A percentile compares a stretch with the other conserved stretches of the same genome.
phyloP scores from a whole-genome alignment of 805 yeast species.

The Brettanomyces anomalus region DNA sequence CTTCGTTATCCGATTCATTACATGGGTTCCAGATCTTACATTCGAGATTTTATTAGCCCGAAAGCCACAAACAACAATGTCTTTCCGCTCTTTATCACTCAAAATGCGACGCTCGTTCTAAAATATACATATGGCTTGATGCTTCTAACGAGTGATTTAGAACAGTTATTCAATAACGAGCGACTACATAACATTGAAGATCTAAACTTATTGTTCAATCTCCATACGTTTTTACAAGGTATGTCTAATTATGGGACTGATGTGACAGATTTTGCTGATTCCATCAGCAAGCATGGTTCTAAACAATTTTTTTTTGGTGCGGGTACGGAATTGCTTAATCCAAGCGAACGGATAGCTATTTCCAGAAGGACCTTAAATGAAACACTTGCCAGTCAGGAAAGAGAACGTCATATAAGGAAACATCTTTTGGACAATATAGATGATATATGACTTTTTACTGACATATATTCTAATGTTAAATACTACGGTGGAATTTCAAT shows the following conservation, averaged over 20 bases:
- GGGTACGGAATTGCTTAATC: no score
- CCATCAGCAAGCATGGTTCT: no score
- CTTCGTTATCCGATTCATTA: slow-evolving; percentile 41
- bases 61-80: slow-evolving; percentile 24
- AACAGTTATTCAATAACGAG: slow-evolving; percentile 30
- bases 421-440: slow-evolving; percentile 8
- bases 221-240: slow-evolving; percentile 26
- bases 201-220: slow-evolving; percentile 24
- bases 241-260: slow-evolving; percentile 12
- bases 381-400: slow-evolving; percentile 14
- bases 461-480: no score
- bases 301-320: no score
- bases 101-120: slow-evolving; percentile 25
- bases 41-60: slow-evolving; percentile 38
- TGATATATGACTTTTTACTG: background rate
- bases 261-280: background rate
- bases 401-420: slow-evolving; percentile 17
- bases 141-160: slow-evolving; percentile 37
- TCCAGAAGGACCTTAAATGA: slow-evolving; percentile 2
- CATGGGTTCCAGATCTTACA: slow-evolving; percentile 39
- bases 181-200: slow-evolving; percentile 22
- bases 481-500: no score
- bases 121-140: slow-evolving; percentile 43
- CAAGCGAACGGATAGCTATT: background rate
- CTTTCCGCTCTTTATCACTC: slow-evolving; percentile 44